These are phyloP conservation scores for Ciborinia camelliae DNA, from an alignment of 2,329 filamentous ascomycete species.

Conservation along the genomic window DNA sequence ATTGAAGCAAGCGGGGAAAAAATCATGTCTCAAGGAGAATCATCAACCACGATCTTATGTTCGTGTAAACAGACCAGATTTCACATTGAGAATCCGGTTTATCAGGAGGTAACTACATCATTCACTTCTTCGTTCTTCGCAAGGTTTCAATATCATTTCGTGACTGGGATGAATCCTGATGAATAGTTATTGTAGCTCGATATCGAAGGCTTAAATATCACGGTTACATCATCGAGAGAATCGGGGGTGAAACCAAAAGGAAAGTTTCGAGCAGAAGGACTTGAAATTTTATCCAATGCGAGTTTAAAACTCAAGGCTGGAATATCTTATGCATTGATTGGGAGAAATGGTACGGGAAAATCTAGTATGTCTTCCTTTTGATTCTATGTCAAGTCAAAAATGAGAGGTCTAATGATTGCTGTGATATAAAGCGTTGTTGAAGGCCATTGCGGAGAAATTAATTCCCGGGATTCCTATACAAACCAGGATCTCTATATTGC, in stretches of 20 bases:
- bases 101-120: slow-evolving; percentile 31
- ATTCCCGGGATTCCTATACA: slow-evolving; percentile 71
- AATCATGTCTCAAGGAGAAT: slow-evolving; percentile 24
- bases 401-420: slow-evolving; percentile 6
- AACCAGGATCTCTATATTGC: slow-evolving; percentile 63
- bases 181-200: slow-evolving; percentile 51
- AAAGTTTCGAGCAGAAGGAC: slow-evolving; percentile 48
- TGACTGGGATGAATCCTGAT: neutral
- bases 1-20: neutral
- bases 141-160: neutral
- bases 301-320: slow-evolving; percentile 70
- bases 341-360: slow-evolving; percentile 79
- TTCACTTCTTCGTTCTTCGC: neutral
- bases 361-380: slow-evolving; percentile 54
- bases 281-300: slow-evolving; percentile 69
- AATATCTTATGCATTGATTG: slow-evolving; percentile 72
- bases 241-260: slow-evolving; percentile 47
- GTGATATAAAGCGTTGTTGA: slow-evolving; percentile 57
- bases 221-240: slow-evolving; percentile 48
- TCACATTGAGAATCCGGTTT: slow-evolving; percentile 36
- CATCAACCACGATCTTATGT: slow-evolving; percentile 32
- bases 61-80: slow-evolving; percentile 38
- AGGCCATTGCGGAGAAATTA: slow-evolving; percentile 72
- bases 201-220: slow-evolving; percentile 70
- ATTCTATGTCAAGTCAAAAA: neutral